Evolutionary conservation across 768 basidiomycete species (phyloP), one percentile per base, ranked within the genome.

Genomic region (Psilocybe cubensis): DNA sequence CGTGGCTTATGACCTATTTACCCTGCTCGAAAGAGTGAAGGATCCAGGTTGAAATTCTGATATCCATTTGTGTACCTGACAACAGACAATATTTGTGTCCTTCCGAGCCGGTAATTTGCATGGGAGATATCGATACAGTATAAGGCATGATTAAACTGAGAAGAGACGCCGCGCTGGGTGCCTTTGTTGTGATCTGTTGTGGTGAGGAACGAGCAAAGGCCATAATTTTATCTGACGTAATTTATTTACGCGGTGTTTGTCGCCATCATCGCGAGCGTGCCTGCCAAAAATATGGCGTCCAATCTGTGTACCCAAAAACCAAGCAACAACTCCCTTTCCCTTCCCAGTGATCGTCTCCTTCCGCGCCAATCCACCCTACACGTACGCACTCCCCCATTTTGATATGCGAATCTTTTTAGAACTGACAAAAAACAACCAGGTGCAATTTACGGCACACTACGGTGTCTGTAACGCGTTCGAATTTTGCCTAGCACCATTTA

Each of bases 181-280:
- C n/a, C n/a, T n/a, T n/a, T n/a, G n/a, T n/a, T n/a, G n/a, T n/a
- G n/a, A n/a, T n/a, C n/a, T n/a, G n/a, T n/a, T n/a, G n/a, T n/a
- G n/a, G n/a, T n/a, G n/a, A n/a, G n/a, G n/a, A n/a, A n/a, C n/a
- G n/a, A n/a, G n/a, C n/a, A n/a, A n/a, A n/a, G n/a, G n/a, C n/a
- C n/a, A n/a, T n/a, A n/a, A n/a, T n/a, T n/a, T n/a, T n/a, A n/a
- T n/a, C n/a, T 48, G 46, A 48, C 49, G 49, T 17, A 51, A 40
- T 41, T 21, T 51, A 51, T 38, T 51, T 49, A 40, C 33, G 49
- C 38, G 49, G 46, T 48, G 1, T 48, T 48, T 48, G 46, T n/a
- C n/a, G 27, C 27, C 14, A 40, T 51, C 38, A 38, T 33, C 40
- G 33, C 21, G 20, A 11, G 43, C 1, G 49, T 41, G 33, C 38